phyloP scores from a whole-genome alignment of 148 eudicot genomes.

The Vaccinium macrocarpon region DNA sequence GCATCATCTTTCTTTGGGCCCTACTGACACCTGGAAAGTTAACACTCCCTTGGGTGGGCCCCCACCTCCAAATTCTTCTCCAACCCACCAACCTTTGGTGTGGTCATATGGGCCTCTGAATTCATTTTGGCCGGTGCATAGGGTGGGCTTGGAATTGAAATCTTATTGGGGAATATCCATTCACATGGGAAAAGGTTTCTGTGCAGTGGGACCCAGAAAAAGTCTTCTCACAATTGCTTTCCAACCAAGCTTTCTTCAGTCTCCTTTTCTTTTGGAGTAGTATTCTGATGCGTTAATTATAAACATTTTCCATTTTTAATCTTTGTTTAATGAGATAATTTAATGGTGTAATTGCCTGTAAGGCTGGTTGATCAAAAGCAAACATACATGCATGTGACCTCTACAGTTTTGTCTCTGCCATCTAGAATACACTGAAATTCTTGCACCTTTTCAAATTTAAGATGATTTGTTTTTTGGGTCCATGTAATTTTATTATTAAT shows the following conservation, averaged over 20 bases:
- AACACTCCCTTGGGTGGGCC: not conserved
- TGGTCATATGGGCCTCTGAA: conserved; percentile 8
- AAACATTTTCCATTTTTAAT: not conserved
- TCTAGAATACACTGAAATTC: not conserved
- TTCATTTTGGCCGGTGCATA: conserved; percentile 21
- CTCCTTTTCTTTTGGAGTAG: not conserved
- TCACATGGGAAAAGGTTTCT: conserved; percentile 32
- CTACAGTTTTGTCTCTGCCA: not conserved
- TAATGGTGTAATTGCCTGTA: not conserved
- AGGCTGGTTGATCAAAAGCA: not conserved
- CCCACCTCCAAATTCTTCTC: conserved; percentile 16
- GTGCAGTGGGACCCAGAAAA: conserved; percentile 22
- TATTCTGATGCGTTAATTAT: not conserved
- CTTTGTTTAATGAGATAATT: not conserved
- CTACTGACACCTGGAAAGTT: conserved; percentile 20
- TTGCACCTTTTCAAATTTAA: not conserved
- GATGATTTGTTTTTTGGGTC: not conserved
- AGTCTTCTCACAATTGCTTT: conserved; percentile 25
- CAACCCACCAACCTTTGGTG: conserved; percentile 26
- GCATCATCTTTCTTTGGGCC: conserved; percentile 10
- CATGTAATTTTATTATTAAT: not conserved
- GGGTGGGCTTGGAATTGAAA: conserved; percentile 7
- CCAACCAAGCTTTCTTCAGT: conserved; percentile 33
- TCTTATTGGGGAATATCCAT: conserved; percentile 13
- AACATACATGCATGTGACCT: not conserved